Percentiles rank a stretch among this genome's conserved stretches.
Conservation (phyloP, 352 stramenopile genomes). For the Peronospora farinosa region DNA sequence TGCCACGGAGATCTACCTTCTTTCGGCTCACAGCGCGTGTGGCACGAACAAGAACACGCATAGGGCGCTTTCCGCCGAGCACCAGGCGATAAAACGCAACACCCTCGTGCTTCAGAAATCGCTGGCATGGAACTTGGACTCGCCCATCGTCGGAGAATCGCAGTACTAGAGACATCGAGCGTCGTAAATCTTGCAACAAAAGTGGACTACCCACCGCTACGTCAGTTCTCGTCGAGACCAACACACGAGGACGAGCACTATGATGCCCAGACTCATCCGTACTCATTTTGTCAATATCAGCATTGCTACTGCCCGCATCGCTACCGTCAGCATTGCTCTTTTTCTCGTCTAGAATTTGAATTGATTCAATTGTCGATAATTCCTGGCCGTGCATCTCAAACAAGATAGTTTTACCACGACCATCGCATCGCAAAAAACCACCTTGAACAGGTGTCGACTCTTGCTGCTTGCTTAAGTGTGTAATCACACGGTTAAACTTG, state of each 20-base stretch:
- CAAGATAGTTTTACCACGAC: constrained; percentile 59
- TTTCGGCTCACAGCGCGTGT: constrained; percentile 16
- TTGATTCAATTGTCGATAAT: constrained; percentile 42
- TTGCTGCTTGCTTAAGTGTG: constrained; percentile 64
- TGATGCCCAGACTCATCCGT: constrained; percentile 6
- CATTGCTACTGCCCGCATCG: background rate
- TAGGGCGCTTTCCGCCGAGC: constrained; percentile 42
- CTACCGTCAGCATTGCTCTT: background rate
- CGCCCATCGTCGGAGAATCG: constrained; percentile 52
- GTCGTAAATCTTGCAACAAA: constrained; percentile 36
- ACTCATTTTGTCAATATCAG: constrained; percentile 11
- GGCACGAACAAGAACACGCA: constrained; percentile 48
- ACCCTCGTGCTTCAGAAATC: constrained; percentile 39
- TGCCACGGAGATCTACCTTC: constrained; percentile 38
- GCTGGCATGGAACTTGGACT: constrained; percentile 41
- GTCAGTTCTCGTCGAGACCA: constrained; percentile 19
- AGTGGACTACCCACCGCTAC: constrained; percentile 38
- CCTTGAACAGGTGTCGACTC: constrained; percentile 51
- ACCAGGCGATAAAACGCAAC: constrained; percentile 52
- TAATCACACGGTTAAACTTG: constrained; percentile 83
- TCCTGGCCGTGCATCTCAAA: constrained; percentile 66
- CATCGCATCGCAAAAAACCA: constrained; percentile 68
- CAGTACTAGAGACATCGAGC: constrained; percentile 44
- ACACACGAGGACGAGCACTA: constrained; percentile 7
- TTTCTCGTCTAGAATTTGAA: constrained; percentile 39